These are phyloP conservation scores for Sextonia rubra DNA, from an alignment of 164 flowering plant genomes.

Conservation along the genomic window DNA sequence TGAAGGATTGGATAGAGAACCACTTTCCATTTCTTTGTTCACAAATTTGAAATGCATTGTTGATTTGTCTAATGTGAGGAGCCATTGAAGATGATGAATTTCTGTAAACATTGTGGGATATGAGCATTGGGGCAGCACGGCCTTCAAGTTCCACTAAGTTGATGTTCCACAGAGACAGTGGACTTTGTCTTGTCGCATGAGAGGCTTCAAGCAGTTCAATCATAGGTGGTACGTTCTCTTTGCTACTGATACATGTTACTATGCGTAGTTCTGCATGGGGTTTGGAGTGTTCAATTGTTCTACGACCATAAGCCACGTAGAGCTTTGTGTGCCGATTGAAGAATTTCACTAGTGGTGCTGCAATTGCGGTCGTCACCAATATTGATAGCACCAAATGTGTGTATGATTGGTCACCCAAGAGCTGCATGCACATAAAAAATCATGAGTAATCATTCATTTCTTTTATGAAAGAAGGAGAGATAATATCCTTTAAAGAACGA, in stretches of 20 bases:
- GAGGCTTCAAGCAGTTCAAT: conserved; percentile 10
- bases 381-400: not conserved
- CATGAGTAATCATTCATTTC: not conserved
- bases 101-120: conserved; percentile 19
- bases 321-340: conserved; percentile 14
- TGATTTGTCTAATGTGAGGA: conserved; percentile 23
- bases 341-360: conserved; percentile 5
- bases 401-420: not conserved
- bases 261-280: conserved; percentile 15
- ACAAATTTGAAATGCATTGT: conserved; percentile 31
- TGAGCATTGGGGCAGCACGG: conserved; percentile 33
- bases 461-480: not conserved
- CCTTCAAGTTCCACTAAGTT: conserved; percentile 43
- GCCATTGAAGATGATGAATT: not conserved
- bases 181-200: conserved; percentile 28
- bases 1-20: conserved; percentile 13
- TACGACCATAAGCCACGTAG: conserved; percentile 19
- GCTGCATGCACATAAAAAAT: not conserved
- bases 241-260: conserved; percentile 13
- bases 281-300: conserved; percentile 20
- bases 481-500: not conserved
- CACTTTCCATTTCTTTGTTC: not conserved
- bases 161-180: conserved; percentile 30
- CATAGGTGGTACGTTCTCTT: conserved; percentile 15
- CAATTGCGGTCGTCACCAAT: conserved; percentile 9